Conservation (phyloP, 257 asterid species). For the Euphrasia confusa region DNA sequence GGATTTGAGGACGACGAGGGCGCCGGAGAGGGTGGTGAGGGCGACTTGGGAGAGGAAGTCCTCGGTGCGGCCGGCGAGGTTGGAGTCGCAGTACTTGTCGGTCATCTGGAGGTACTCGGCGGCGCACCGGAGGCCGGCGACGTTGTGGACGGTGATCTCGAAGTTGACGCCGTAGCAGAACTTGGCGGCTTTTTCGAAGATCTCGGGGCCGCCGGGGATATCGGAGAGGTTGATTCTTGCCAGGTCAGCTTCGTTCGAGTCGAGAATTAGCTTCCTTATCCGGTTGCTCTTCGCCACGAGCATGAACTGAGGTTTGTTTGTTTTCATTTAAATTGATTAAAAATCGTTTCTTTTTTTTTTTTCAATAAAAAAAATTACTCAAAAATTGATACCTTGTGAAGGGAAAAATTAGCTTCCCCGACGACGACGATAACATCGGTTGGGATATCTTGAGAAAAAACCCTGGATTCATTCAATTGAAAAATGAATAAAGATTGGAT, state of each 20-base stretch:
- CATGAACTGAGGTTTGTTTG: conserved; percentile 55
- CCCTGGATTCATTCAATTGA: conserved; percentile 38
- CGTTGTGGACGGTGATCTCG: conserved; percentile 92
- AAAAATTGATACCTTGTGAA: conserved; percentile 62
- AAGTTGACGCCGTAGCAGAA: conserved; percentile 95
- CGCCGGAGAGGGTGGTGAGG: conserved; percentile 73
- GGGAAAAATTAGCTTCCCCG: conserved; percentile 74
- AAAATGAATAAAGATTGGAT: background rate
- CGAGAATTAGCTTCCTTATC: conserved; percentile 67
- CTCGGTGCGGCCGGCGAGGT: conserved; percentile 76
- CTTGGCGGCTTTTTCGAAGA: conserved; percentile 84
- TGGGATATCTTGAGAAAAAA: conserved; percentile 56
- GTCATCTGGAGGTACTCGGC: conserved; percentile 92
- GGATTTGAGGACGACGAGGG: conserved; percentile 72
- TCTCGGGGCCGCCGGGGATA: conserved; percentile 91
- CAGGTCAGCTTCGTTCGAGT: conserved; percentile 56
- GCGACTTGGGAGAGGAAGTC: conserved; percentile 83
- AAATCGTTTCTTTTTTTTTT: background rate
- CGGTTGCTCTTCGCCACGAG: conserved; percentile 89
- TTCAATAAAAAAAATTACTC: background rate
- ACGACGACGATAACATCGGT: conserved; percentile 76
- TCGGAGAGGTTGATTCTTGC: conserved; percentile 59
- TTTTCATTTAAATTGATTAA: background rate
- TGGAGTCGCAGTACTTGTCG: conserved; percentile 64
- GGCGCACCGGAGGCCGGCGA: conserved; percentile 85